Evolutionary conservation across 2,329 filamentous ascomycete genomes (phyloP), one percentile per base, ranked within the genome.

Genomic region (Neospermospora avenae): DNA sequence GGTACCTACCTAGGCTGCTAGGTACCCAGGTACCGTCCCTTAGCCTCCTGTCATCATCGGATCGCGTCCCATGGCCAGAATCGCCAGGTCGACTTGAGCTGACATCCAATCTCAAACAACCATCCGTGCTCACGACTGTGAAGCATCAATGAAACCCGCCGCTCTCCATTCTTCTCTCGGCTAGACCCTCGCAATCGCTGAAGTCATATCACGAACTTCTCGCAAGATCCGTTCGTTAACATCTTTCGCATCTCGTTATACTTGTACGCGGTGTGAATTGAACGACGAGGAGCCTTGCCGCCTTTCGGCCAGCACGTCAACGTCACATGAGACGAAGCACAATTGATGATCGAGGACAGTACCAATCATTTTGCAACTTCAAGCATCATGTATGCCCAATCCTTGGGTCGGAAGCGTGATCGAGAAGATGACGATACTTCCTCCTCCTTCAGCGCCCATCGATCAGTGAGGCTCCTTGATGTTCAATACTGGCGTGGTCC

Each of bases 361-460:
- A 44, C 34, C 45, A 5, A 18, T 52, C 18, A 53, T 57, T 55
- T 28, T 10, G 20, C 18, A 42, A 18, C 11, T 7, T 51, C 4
- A 55, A 44, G n/a, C 60, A 61, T 55, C 25, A 67, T 68, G 67
- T 68, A 68, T 57, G 25, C 63, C 7, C 61, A 67, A 22, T 51
- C 61, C 16, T 68, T 62, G 63, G 45, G 57, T 42, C 62, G 65
- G 53, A 72, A 73, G 62, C 67, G 70, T 28, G 62, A 60, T 13
- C 63, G 70, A 45, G 66, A 71, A 5, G 67, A 70, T 4, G 70
- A 70, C n/a, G 67, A 70, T 20, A 55, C 57, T 54, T 59, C 25
- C 20, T 61, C 62, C 6, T 60, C 61, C 56, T 72, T 72, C 59
- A 64, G 68, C 52, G 70, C 71, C 45, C 71, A 73, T 59, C 65